Evolutionary conservation across 768 basidiomycete species (phyloP).

Genomic region (Pulveroboletus ravenelii): DNA sequence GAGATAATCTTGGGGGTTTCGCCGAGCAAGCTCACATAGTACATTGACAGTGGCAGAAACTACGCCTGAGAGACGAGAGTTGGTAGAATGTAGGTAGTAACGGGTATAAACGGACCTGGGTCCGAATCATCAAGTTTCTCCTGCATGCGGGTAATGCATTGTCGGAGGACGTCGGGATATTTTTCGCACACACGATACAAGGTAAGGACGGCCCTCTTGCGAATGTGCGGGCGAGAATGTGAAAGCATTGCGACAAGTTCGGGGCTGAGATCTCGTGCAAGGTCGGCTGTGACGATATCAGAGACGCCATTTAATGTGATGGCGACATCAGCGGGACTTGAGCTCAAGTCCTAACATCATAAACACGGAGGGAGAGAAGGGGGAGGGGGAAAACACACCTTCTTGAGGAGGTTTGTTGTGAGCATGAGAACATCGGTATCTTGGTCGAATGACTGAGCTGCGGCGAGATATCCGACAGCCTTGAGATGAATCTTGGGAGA

Average conservation of each 20-base stretch:
- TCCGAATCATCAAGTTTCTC: conserved; percentile 82
- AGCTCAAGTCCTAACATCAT: conserved; percentile 64
- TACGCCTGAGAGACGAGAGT: conserved; percentile 53
- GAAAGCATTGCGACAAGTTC: conserved; percentile 84
- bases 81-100: neutral
- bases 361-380: conserved; percentile 3
- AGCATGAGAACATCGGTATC: conserved; percentile 98
- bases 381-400: conserved; percentile 47
- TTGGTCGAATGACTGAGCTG: conserved; percentile 83
- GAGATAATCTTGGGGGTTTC: conserved; percentile 76
- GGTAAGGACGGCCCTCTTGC: conserved; percentile 85
- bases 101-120: conserved; percentile 40
- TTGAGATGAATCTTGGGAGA: conserved; percentile 89
- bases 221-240: conserved; percentile 82
- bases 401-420: conserved; percentile 92
- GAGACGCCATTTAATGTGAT: conserved; percentile 79
- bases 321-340: conserved; percentile 69
- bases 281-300: conserved; percentile 77
- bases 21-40: conserved; percentile 84
- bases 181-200: conserved; percentile 76
- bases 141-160: conserved; percentile 63
- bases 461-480: conserved; percentile 92
- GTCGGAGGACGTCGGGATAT: conserved; percentile 73
- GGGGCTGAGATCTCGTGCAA: conserved; percentile 85
- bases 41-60: conserved; percentile 94